Evolutionary conservation across 805 yeast species (phyloP).

Genomic region (Lipomyces lipofer): DNA sequence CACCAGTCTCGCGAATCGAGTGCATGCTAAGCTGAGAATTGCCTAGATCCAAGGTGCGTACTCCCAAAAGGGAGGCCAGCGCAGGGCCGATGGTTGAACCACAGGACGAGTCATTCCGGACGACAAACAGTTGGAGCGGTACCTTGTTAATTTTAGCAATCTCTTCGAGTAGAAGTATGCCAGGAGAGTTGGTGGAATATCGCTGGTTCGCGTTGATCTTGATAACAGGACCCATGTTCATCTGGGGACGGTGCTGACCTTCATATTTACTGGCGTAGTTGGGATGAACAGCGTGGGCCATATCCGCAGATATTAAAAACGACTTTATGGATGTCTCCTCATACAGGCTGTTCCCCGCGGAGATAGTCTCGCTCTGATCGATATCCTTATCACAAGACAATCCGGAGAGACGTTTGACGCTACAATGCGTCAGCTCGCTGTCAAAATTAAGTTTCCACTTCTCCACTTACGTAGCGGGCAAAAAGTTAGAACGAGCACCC

Average conservation of each 20-base stretch:
- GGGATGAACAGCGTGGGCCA: slow-evolving; percentile 97
- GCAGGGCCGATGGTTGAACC: slow-evolving; percentile 98
- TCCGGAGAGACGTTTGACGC: slow-evolving; percentile 27
- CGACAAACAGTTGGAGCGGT: slow-evolving; percentile 93
- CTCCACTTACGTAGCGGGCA: slow-evolving; percentile 63
- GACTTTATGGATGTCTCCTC: slow-evolving; percentile 52
- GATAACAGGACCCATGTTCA: slow-evolving; percentile 89
- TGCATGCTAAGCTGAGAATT: slow-evolving; percentile 85
- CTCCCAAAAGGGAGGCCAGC: slow-evolving; percentile 63
- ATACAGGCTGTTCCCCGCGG: slow-evolving; percentile 5
- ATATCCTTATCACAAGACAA: slow-evolving; percentile 36
- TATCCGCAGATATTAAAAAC: slow-evolving; percentile 87
- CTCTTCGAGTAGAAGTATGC: slow-evolving; percentile 73
- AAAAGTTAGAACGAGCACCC: slow-evolving; percentile 92
- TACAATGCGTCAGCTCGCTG: background rate
- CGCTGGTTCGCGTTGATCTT: slow-evolving; percentile 94
- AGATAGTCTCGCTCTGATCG: slow-evolving; percentile 33
- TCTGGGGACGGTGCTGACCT: slow-evolving; percentile 69
- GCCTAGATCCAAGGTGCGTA: slow-evolving; percentile 60
- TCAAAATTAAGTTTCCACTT: no score
- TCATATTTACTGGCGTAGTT: slow-evolving; percentile 81
- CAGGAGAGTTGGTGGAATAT: slow-evolving; percentile 90
- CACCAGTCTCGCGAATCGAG: slow-evolving; percentile 77
- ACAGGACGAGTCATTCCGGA: slow-evolving; percentile 87
- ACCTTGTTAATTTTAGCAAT: slow-evolving; percentile 65